These are phyloP conservation scores for Polyplosphaeria fusca DNA, from an alignment of 495 filamentous ascomycete species.

Conservation along the genomic window DNA sequence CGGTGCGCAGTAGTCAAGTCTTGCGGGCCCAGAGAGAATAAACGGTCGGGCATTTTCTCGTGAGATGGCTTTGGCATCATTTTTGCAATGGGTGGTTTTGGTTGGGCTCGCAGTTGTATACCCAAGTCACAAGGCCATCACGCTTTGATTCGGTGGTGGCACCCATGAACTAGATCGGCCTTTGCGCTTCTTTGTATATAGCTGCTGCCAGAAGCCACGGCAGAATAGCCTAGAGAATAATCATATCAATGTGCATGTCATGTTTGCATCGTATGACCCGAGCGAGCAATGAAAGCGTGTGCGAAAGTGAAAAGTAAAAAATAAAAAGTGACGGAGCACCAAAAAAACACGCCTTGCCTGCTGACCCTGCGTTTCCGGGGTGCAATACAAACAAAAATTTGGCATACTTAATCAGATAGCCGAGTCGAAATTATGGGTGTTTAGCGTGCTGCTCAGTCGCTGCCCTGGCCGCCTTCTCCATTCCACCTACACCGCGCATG, in stretches of 20 bases:
- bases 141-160: too few species aligned
- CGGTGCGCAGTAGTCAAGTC: too few species aligned
- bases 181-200: too few species aligned
- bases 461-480: conserved; percentile 22
- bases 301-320: not conserved
- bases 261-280: not conserved
- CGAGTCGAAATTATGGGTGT: conserved; percentile 27
- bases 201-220: too few species aligned
- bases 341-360: too few species aligned
- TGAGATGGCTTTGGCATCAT: too few species aligned
- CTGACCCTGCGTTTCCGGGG: too few species aligned
- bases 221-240: too few species aligned
- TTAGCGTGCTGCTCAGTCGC: conserved; percentile 14
- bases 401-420: conserved; percentile 9
- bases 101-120: conserved; percentile 25
- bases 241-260: too few species aligned
- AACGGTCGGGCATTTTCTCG: not conserved
- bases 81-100: conserved; percentile 2
- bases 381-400: not conserved
- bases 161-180: too few species aligned
- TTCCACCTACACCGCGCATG: conserved; percentile 24
- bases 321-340: too few species aligned
- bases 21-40: not conserved
- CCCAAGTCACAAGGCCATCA: too few species aligned
- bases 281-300: not conserved